These are phyloP conservation scores for Pythium phragmiticola DNA, from an alignment of 352 stramenopile genomes.

Conservation along the genomic window DNA sequence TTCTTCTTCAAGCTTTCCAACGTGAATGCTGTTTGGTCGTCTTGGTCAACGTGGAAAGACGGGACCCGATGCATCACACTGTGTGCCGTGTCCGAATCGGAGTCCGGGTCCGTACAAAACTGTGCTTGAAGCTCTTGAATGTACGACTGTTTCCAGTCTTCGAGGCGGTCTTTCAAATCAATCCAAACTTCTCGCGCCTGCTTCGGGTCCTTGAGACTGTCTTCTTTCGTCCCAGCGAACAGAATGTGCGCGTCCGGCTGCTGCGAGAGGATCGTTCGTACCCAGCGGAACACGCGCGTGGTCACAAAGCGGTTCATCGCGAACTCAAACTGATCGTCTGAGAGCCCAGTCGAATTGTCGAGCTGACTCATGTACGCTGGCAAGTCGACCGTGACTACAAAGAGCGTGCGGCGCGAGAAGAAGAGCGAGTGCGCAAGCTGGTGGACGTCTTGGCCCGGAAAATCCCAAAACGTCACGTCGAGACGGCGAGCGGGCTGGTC, in stretches of 20 bases:
- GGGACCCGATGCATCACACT: neutral
- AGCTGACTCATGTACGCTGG: conserved; percentile 5
- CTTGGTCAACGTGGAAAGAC: neutral
- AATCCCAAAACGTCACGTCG: conserved; percentile 18
- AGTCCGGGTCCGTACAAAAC: neutral
- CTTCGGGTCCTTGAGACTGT: neutral
- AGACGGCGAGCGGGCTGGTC: neutral
- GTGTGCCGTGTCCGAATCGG: neutral
- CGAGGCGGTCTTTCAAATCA: conserved; percentile 5
- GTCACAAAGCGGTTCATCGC: conserved; percentile 8
- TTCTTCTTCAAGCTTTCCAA: conserved; percentile 4
- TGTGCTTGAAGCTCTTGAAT: conserved; percentile 2
- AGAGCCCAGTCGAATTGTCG: neutral
- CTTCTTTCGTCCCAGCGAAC: conserved; percentile 18
- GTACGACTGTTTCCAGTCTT: conserved; percentile 4
- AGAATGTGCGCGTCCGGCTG: conserved; percentile 14
- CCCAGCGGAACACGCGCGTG: conserved; percentile 8
- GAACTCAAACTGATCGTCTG: neutral
- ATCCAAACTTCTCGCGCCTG: neutral
- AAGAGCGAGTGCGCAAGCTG: conserved; percentile 10
- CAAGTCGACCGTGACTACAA: conserved; percentile 13
- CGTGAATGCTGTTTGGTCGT: neutral
- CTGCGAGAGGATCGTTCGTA: conserved; percentile 14
- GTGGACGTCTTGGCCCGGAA: conserved; percentile 11
- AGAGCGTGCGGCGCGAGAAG: conserved; percentile 11